Evolutionary conservation across 768 basidiomycete species (phyloP), one percentile per base, ranked within the genome.

Genomic region (Stropharia rugosoannulata): DNA sequence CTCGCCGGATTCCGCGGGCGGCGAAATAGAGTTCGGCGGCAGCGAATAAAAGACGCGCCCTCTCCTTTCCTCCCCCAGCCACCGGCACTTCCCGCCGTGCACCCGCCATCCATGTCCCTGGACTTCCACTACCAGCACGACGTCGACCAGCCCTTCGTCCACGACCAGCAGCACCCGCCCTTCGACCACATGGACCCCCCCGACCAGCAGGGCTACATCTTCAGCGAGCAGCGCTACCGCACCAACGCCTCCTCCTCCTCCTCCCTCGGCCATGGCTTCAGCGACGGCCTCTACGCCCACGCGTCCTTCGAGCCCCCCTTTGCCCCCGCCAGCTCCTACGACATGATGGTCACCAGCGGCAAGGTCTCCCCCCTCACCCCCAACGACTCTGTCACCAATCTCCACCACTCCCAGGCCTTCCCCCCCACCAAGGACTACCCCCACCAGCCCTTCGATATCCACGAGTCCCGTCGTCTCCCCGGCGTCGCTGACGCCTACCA

Each of bases 301-400:
- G 62, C 79, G 38, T 75, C 81, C 40, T 88, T 88, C 69, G 69
- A 72, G 15, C 89, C 89, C 65, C 71, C 82, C 7, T 74, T 86
- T 0, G 78, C 82, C 15, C 71, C 84, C 10, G 88, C 87, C 70
- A 75, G 76, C 35, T 71, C 75, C 10, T 90, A 87, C 70, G 86
- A 87, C 67, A 79, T 87, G 63, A 81, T 80, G 59, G 73, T 86
- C 18, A 80, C 77, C 73, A 85, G 83, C 56, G 88, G 87, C 59
- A 90, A 89, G 70, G 86, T 85, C 48, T 90, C 90, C 16, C 87
- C 90, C 0, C 75, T 89, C 42, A 87, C 87, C 11, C 87, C 88
- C 35, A 85, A 70, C 62, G 89, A 90, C 68, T 74, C 83, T 41
- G 80, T 84, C 57, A 71, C 75, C 55, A 75, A 76, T 47, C 74